Evolutionary conservation across 2,329 filamentous ascomycete species (phyloP), one percentile per base, ranked within the genome.

Genomic region (Pseudopithomyces maydicus): DNA sequence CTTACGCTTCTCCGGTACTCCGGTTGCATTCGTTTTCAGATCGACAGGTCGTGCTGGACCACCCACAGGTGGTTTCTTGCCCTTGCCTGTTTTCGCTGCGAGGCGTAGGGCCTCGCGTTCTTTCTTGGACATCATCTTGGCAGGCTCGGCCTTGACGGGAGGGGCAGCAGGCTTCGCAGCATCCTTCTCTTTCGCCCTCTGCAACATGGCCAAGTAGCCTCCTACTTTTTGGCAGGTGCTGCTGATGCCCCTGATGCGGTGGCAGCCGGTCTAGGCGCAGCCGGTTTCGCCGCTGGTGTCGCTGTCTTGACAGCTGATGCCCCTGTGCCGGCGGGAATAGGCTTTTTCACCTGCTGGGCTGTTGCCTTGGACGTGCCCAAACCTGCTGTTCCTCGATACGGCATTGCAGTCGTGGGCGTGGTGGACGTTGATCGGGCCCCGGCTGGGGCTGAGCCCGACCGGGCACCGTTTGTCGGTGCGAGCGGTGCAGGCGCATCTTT

Each of bases 161-260:
- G 88, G 89, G 22, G 89, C 81, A 53, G 85, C 56, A 38, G 70
- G 67, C 54, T 75, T 75, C 4, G 69, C 67, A 15, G 75, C 66
- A 78, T 79, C 80, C 54, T 80, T 88, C 58, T 85, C 85, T 68
- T 90, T 87, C 32, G 86, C 90, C 63, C 88, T 84, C 54, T 88
- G 88, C 77, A 93, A 82, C 57, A 92, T 89, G 67, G 92, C 89
- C 36, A 87, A 85, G 72, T 87, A 93, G 0, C 88, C 90, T 1
- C 89, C 88, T 22, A n/a, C 69, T 89, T 90, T 74, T 91, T 91
- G 1, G 86, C 87, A 1, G 83, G 77, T 2, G 78, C 73, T 7
- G 66, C 43, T 8, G 64, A 52, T 38, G 74, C 54, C 14, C 71
- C 52, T 15, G 70, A 45, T 3, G 68, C 41, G n/a, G 70, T 39